Base-by-base conservation (phyloP, 2,329 filamentous ascomycete genomes). In the Fusarium sp. region DNA sequence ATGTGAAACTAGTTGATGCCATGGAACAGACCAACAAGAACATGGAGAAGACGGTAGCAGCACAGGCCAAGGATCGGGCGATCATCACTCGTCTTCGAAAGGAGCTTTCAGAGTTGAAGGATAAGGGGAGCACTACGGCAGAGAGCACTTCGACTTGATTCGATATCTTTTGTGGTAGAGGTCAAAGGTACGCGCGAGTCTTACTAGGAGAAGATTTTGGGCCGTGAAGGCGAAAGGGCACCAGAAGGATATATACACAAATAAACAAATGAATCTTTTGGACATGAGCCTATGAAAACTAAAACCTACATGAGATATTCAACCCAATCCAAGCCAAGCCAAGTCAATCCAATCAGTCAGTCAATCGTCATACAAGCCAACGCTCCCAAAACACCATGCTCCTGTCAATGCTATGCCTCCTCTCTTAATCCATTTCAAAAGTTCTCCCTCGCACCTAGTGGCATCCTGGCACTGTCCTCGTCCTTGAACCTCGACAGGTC, bases 401-500 rank as follows among this genome's bases (percentile, higher is more conserved):
- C 70, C 66, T 62, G 49, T 55, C 33, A 58, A 74, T 74, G 68
- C 68, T 70, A 61, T 62, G 51, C n/a, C 20, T 46, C 29, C 4
- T 40, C 36, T 46, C 49, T 25, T 38, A 16, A 33, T 38, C 29
- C 42, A 16, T 65, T 46, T 73, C 67, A 81, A 49, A 79, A 73
- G 69, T 84, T 86, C 57, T 82, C 73, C 67, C 79, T 79, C 54
- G 77, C 75, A 4, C 82, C 83, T 55, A 87, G 70, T n/a, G 85
- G 84, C 75, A 76, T 79, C 20, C 84, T 80, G 64, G 89, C 87
- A 18, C 86, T 83, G 60, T 87, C 85, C 58, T 88, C 86, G 74
- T 93, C 91, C 74, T 76, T 75, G 73, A 81, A 96, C 38, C 92
- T 83, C 61, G 83, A 82, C 78, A 91, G 87, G 78, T 98, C 96